Evolutionary conservation across 352 stramenopile species (phyloP), one percentile per base, ranked within the genome.

Genomic region (Pythium monospermum): DNA sequence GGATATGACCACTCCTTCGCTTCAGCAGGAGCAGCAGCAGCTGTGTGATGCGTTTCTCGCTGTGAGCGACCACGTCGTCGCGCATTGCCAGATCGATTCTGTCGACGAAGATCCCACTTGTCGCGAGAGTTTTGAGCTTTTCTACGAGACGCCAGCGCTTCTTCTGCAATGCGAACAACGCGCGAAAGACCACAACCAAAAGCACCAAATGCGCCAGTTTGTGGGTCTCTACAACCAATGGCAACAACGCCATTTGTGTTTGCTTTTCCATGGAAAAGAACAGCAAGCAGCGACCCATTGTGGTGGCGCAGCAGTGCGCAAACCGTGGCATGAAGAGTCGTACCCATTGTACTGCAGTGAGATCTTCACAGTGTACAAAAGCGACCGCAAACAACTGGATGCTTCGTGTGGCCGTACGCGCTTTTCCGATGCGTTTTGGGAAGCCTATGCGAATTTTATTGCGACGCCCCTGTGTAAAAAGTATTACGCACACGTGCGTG

Each of bases 271-370:
- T 53, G 36, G 37, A 15, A 74, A 59, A 25, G 76, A 87, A 53
- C 51, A 60, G 36, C 71, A 68, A 48, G 73, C 76, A 3, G 73
- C 71, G 21, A 43, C 27, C 16, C 62, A 70, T 39, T 87, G 76
- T 41, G 68, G 69, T 0, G 67, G 68, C 19, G 42, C 46, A 1
- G 68, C 69, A 19, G 49, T 68, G 6, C 73, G 72, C 36, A 65
- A 64, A 16, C 65, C 73, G 4, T 85, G 73, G 76, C 71, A 69
- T 40, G 50, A 66, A 16, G 64, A 68, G 10, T 54, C 54, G 3
- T 83, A 66, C 63, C 71, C 76, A 25, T 63, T 83, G 13, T 83
- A 77, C 38, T 87, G 76, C 41, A 63, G 80, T 43, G 47, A 80
- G 25, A 77, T 70, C 16, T 87, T 87, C 44, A 50, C 53, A 35